phyloP scores from a whole-genome alignment of 345 rosid genomes.

The Pugionium dolabratum region DNA sequence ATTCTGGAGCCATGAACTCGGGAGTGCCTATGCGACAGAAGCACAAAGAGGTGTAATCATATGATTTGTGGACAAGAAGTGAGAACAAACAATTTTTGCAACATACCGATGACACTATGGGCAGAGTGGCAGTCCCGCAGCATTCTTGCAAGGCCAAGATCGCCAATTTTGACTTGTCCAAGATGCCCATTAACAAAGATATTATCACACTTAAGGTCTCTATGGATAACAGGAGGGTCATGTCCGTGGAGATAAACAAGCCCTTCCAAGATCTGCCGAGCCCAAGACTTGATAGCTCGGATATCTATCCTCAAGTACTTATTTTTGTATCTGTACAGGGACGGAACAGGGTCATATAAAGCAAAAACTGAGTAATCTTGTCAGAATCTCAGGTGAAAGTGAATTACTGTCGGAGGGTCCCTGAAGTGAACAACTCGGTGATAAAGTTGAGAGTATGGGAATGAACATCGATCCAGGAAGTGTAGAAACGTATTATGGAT shows the following conservation, averaged over 20 bases:
- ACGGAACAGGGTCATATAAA: constrained; percentile 16
- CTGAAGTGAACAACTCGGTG: constrained; percentile 85
- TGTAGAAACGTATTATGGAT: constrained; percentile 65
- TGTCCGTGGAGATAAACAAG: constrained; percentile 61
- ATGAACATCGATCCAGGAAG: constrained; percentile 71
- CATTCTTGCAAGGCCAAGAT: constrained; percentile 68
- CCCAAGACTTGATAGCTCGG: constrained; percentile 63
- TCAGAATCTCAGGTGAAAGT: neutral
- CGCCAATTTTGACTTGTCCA: constrained; percentile 73
- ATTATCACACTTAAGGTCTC: constrained; percentile 68
- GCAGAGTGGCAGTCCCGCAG: constrained; percentile 54
- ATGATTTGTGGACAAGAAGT: constrained; percentile 1
- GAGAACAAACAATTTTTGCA: constrained; percentile 11
- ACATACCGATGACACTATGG: constrained; percentile 59
- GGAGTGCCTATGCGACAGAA: constrained; percentile 62
- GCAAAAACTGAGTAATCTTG: neutral
- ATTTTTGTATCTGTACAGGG: constrained; percentile 52
- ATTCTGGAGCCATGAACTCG: constrained; percentile 88
- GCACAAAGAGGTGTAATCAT: constrained; percentile 19
- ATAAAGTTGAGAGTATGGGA: constrained; percentile 71
- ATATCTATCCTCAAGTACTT: constrained; percentile 59
- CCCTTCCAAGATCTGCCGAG: constrained; percentile 58
- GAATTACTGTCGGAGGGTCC: constrained; percentile 68
- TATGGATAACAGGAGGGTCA: constrained; percentile 65
- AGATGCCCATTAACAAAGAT: constrained; percentile 70